Conservation (phyloP, 169 alveolate species). For the Plasmodium gaboni region DNA sequence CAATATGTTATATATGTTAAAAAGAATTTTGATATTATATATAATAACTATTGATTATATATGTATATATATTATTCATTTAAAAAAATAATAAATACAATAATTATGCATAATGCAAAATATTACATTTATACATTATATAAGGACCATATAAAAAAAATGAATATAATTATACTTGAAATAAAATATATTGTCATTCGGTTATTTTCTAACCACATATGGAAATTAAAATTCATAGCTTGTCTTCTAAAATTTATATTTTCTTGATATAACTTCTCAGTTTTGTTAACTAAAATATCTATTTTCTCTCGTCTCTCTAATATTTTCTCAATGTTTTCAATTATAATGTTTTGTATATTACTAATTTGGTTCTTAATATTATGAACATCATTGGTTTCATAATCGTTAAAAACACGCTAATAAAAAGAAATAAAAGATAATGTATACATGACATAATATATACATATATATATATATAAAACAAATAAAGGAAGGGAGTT, state of each 20-base stretch:
- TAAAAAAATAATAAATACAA: no score
- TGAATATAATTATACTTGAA: constrained; percentile 50
- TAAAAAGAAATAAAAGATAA: background rate
- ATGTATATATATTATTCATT: no score
- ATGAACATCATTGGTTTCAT: constrained; percentile 72
- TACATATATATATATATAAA: background rate
- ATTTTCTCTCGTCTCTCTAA: constrained; percentile 73
- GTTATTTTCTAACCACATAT: constrained; percentile 74
- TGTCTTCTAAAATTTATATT: constrained; percentile 59
- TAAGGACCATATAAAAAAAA: constrained; percentile 60
- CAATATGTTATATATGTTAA: no score
- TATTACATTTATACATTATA: constrained; percentile 29
- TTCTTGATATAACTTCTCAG: constrained; percentile 68
- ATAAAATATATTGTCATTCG: constrained; percentile 42
- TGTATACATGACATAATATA: background rate
- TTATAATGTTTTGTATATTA: constrained; percentile 67
- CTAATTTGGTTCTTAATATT: constrained; percentile 60
- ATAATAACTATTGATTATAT: no score
- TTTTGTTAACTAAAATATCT: constrained; percentile 69
- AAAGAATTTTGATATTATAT: no score
- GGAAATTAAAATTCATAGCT: constrained; percentile 67
- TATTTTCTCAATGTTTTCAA: constrained; percentile 72
- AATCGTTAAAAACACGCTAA: constrained; percentile 56
- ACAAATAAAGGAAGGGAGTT: no score
- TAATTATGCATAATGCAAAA: no score